Evolutionary conservation across 805 yeast genomes (phyloP).

Genomic region (Candida caryicola): DNA sequence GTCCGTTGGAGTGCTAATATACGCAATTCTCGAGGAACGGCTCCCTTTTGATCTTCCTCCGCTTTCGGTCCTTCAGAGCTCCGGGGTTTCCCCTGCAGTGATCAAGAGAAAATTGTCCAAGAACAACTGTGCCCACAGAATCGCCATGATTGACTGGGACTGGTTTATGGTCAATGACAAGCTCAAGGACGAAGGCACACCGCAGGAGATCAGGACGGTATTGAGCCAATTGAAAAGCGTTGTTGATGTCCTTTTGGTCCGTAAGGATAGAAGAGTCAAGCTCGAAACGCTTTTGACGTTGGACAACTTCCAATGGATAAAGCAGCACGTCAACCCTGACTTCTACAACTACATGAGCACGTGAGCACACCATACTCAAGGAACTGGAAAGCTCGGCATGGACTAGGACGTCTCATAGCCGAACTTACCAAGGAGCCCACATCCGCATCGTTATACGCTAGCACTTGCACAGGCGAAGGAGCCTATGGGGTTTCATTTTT

Average conservation of each 20-base stretch:
- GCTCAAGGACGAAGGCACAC: conserved; percentile 8
- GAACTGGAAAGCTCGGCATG: no score
- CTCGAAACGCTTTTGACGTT: conserved; percentile 17
- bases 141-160: conserved; percentile 89
- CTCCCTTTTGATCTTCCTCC: conserved; percentile 92
- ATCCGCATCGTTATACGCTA: no score
- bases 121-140: conserved; percentile 75
- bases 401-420: no score
- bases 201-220: conserved; percentile 16
- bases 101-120: conserved; percentile 41
- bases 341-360: background rate
- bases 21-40: conserved; percentile 78
- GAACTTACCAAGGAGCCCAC: no score
- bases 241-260: conserved; percentile 34
- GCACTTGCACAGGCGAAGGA: no score
- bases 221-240: conserved; percentile 23
- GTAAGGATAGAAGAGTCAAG: conserved; percentile 33
- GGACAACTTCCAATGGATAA: conserved; percentile 25
- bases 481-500: no score
- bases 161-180: conserved; percentile 54
- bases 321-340: conserved; percentile 9
- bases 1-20: conserved; percentile 92
- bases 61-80: conserved; percentile 25
- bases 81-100: conserved; percentile 39
- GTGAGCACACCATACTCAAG: no score